Evolutionary conservation across 768 basidiomycete genomes (phyloP).

Genomic region (Trametes elegans): DNA sequence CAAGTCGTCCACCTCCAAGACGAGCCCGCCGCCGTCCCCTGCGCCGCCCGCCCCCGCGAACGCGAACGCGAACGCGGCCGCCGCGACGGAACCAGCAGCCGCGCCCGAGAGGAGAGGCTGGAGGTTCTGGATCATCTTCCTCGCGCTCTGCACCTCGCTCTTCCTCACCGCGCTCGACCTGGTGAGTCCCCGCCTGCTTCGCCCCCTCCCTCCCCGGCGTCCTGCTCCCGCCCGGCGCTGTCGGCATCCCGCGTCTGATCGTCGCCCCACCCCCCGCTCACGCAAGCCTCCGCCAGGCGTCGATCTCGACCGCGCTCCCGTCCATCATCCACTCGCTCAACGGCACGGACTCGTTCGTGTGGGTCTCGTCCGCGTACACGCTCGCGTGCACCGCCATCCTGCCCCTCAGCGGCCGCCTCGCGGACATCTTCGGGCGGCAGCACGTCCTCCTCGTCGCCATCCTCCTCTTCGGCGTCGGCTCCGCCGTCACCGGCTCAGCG

Average conservation of each 20-base stretch:
- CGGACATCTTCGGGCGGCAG: constrained; percentile 36
- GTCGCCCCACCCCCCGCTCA: neutral
- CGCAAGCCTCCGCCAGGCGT: neutral
- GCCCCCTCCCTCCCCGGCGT: neutral
- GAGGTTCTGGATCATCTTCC: constrained; percentile 16
- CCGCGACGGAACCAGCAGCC: neutral
- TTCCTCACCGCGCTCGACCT: constrained; percentile 22
- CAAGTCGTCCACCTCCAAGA: no score
- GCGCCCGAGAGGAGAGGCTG: constrained; percentile 4
- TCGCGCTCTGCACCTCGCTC: constrained; percentile 17
- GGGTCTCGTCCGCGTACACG: constrained; percentile 33
- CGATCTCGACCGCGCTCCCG: constrained; percentile 25
- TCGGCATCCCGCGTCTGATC: no score
- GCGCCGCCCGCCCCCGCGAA: no score
- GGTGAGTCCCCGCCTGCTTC: neutral
- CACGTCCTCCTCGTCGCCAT: constrained; percentile 32
- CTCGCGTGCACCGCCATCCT: constrained; percentile 36
- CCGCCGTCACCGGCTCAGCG: constrained; percentile 38
- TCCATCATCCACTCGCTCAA: constrained; percentile 21
- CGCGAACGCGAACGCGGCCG: no score
- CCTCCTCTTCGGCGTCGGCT: constrained; percentile 37
- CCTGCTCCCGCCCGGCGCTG: neutral
- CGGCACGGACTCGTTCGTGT: constrained; percentile 28
- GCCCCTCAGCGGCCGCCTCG: constrained; percentile 33
- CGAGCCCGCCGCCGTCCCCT: no score